phyloP scores from a whole-genome alignment of 2,329 filamentous ascomycete genomes.

The Diaporthe capsici region DNA sequence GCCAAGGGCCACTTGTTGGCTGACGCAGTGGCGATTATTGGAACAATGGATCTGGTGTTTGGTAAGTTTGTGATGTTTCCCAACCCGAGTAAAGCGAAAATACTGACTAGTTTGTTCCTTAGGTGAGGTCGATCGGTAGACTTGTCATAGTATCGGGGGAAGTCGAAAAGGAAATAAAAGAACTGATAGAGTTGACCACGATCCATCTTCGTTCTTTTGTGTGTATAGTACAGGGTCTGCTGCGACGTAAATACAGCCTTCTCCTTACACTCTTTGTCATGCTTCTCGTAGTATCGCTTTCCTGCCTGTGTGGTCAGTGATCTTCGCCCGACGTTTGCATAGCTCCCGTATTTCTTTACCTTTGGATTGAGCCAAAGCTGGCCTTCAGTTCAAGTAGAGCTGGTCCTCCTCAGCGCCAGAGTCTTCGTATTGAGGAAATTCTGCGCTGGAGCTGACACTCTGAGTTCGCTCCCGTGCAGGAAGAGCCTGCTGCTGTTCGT shows the following conservation, averaged over 20 bases:
- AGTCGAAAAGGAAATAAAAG: slow-evolving; percentile 47
- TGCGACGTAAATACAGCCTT: slow-evolving; percentile 35
- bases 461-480: neutral
- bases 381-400: neutral
- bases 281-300: neutral
- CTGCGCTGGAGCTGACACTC: neutral
- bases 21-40: slow-evolving; percentile 96
- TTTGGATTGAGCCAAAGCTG: neutral
- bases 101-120: slow-evolving; percentile 51
- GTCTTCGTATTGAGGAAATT: neutral
- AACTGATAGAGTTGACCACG: slow-evolving; percentile 29
- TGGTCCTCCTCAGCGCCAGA: neutral
- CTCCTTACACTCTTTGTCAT: slow-evolving; percentile 17
- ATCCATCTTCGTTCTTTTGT: slow-evolving; percentile 34
- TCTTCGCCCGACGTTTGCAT: neutral
- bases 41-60: slow-evolving; percentile 90
- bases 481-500: neutral
- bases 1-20: slow-evolving; percentile 93
- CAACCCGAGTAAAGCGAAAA: neutral
- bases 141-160: slow-evolving; percentile 34
- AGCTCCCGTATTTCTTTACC: neutral
- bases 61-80: slow-evolving; percentile 66
- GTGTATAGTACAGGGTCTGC: slow-evolving; percentile 25
- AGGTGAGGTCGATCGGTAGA: slow-evolving; percentile 75
- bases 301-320: neutral